These are phyloP conservation scores for Puccinia horiana DNA, from an alignment of 1,284 basidiomycete genomes.

Conservation along the genomic window DNA sequence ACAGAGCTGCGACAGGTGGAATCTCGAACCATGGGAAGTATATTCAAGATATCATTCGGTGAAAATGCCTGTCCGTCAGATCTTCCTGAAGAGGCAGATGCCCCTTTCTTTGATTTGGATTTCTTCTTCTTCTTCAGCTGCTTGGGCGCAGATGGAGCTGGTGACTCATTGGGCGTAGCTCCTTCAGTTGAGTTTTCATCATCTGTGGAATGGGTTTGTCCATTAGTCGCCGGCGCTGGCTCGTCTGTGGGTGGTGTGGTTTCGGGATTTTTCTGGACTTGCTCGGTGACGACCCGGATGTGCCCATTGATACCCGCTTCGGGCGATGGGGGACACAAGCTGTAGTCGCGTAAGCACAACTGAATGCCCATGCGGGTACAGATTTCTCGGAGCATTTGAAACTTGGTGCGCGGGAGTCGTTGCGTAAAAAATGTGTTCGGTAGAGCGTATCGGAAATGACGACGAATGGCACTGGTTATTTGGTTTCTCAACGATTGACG, in stretches of 20 bases:
- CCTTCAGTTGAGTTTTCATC: constrained; percentile 49
- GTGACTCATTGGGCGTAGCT: constrained; percentile 14
- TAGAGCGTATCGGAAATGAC: constrained; percentile 63
- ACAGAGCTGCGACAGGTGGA: constrained; percentile 61
- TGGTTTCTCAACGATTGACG: constrained; percentile 61
- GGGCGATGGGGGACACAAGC: constrained; percentile 57
- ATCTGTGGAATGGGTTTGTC: constrained; percentile 41
- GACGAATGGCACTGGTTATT: constrained; percentile 60
- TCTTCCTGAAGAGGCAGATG: constrained; percentile 53
- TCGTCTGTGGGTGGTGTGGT: constrained; percentile 50
- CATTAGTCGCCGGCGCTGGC: constrained; percentile 11
- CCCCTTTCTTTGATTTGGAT: constrained; percentile 58
- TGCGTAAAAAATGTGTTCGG: constrained; percentile 59
- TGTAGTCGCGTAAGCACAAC: constrained; percentile 63
- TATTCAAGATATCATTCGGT: constrained; percentile 63
- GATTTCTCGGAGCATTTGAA: constrained; percentile 63
- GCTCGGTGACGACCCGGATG: constrained; percentile 18
- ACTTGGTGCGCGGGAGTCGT: constrained; percentile 58
- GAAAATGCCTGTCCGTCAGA: constrained; percentile 60
- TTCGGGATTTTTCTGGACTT: constrained; percentile 47
- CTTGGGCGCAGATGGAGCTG: constrained; percentile 33
- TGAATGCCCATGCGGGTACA: constrained; percentile 64
- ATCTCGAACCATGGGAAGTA: constrained; percentile 64
- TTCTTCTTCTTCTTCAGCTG: constrained; percentile 57
- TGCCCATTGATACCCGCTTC: constrained; percentile 28